Conservation (phyloP, 768 basidiomycete genomes). For the Boletus insuetus region DNA sequence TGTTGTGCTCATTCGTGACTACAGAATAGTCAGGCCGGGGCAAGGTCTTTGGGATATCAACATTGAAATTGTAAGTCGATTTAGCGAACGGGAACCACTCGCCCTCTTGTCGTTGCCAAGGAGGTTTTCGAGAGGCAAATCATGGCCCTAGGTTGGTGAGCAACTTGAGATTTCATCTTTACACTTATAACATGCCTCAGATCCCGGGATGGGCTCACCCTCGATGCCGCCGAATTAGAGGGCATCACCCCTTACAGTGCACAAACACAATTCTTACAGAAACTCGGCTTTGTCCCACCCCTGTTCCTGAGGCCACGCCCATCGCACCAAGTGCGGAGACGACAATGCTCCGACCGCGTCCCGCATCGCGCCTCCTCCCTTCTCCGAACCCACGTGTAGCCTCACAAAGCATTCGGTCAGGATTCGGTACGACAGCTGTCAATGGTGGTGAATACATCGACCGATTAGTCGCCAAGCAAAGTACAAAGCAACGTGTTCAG, state of each 20-base stretch:
- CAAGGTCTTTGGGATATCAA: conserved; percentile 97
- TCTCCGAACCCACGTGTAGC: conserved; percentile 39
- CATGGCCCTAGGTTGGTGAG: conserved; percentile 95
- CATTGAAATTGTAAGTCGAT: conserved; percentile 96
- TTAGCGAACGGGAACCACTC: conserved; percentile 91
- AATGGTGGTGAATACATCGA: conserved; percentile 62
- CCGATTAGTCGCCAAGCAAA: conserved; percentile 72
- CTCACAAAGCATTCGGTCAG: conserved; percentile 39
- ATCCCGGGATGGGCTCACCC: conserved; percentile 88
- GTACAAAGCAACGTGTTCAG: conserved; percentile 64
- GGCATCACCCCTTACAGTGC: conserved; percentile 73
- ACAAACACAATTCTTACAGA: conserved; percentile 76
- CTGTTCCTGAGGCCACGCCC: conserved; percentile 71
- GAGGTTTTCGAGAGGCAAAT: conserved; percentile 94
- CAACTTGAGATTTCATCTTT: background rate
- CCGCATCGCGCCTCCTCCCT: conserved; percentile 50
- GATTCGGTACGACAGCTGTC: conserved; percentile 38
- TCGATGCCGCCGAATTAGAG: conserved; percentile 76
- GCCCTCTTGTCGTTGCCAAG: conserved; percentile 88
- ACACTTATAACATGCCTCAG: conserved; percentile 38
- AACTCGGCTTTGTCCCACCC: conserved; percentile 74
- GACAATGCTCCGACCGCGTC: conserved; percentile 22
- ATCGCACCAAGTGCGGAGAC: conserved; percentile 32
- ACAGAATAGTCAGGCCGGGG: conserved; percentile 60
- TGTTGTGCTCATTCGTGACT: conserved; percentile 3